Base-by-base conservation (phyloP, 306 rosid species). In the Medicago arabica region DNA sequence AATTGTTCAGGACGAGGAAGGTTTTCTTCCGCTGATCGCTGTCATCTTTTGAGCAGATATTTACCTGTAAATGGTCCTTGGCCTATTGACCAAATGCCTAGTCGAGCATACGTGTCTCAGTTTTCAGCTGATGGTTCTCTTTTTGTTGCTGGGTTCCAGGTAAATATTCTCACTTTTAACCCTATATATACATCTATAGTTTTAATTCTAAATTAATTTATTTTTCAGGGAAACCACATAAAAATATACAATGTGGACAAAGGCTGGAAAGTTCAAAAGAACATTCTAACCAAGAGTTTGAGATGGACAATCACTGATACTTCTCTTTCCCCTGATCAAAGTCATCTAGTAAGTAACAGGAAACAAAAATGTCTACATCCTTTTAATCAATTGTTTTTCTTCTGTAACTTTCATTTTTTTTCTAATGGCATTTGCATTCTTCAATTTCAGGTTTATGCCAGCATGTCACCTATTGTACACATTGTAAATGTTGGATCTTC, bases 231-330 rank as follows among this genome's bases (percentile, higher is more conserved):
- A 81, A 87, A 91, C 74, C 88, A 84, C 80, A 87, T 94, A 79
- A 86, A 86, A 83, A 87, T 94, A 70, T 94, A 92, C 78, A 86
- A 92, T 72, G 98, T 92, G 83, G 91, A 94, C 39, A 79, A 61
- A 61, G 95, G 93, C 75, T 94, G 98, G 97, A 90, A 94, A 87
- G 88, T 94, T 77, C 95, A 87, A 85, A 94, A 94, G 82, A 86
- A 91, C 84, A 90, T 94, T 78, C 83, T 83, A 25, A 86, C 93
- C 38, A 90, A 86, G 83, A 87, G 76, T 81, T 83, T 94, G 96
- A 85, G 93, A 74, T 94, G 98, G 98, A 92, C 98, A 50, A 87
- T 94, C 72, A 94, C 97, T 15, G 98, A 94, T 83, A 90, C 98
- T 14, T 85, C 93, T 83, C 95, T 94, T 80, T 94, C 97, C 72